Evolutionary conservation across 306 rosid genomes (phyloP).

Genomic region (Geum urbanum): DNA sequence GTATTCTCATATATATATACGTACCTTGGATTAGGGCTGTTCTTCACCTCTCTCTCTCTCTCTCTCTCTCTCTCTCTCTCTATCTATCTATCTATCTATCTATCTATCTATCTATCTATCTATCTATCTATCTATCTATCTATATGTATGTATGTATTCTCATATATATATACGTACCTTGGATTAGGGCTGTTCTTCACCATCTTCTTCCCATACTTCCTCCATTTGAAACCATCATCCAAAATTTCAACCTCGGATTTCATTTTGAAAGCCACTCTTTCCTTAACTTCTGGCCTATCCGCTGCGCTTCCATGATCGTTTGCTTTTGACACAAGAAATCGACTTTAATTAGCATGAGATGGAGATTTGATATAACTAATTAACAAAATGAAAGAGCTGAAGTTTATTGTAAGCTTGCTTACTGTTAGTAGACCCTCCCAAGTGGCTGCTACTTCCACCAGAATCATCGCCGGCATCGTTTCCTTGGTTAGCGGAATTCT

Average conservation of each 20-base stretch:
- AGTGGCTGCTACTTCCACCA: slow-evolving; percentile 38
- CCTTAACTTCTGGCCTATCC: slow-evolving; percentile 36
- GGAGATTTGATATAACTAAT: no score
- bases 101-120: no score
- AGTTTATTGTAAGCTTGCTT: slow-evolving; percentile 24
- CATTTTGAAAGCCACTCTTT: slow-evolving; percentile 65
- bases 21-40: no score
- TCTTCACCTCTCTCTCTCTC: no score
- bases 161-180: slow-evolving; percentile 36
- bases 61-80: no score
- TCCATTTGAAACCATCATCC: slow-evolving; percentile 88
- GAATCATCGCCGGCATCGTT: slow-evolving; percentile 22
- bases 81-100: no score
- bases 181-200: slow-evolving; percentile 93
- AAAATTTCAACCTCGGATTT: slow-evolving; percentile 68
- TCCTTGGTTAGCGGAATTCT: slow-evolving; percentile 27
- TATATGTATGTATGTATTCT: no score
- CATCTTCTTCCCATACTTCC: slow-evolving; percentile 92
- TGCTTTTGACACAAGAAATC: slow-evolving; percentile 17
- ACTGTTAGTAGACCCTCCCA: slow-evolving; percentile 42
- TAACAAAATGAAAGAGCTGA: background rate
- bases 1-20: no score
- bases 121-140: no score
- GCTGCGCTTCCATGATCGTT: slow-evolving; percentile 30
- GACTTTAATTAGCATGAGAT: background rate